Conservation (phyloP, 495 filamentous ascomycete species). For the Aspergillus baeticus region DNA sequence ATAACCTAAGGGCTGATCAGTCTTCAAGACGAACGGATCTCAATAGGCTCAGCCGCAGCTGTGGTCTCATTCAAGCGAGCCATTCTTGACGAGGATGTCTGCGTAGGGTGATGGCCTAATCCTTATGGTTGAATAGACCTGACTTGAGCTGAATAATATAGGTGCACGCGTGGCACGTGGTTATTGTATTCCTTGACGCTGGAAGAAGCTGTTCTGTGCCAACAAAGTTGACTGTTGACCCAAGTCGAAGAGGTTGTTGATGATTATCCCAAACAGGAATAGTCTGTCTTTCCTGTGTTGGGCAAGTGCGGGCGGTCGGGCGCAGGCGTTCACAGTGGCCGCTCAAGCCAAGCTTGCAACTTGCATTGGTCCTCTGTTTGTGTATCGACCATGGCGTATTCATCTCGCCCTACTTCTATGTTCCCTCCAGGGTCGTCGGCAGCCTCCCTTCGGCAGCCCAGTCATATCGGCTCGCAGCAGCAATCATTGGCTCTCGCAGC, state of each 20-base stretch:
- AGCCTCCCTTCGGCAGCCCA: conserved; percentile 37
- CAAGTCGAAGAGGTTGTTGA: conserved; percentile 31
- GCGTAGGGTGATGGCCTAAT: neutral
- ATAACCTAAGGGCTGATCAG: neutral
- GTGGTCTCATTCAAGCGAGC: conserved; percentile 85
- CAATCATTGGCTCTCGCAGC: conserved; percentile 81
- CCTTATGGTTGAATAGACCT: neutral
- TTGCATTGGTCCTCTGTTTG: neutral
- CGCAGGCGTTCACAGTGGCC: too few species aligned
- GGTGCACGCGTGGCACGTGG: too few species aligned
- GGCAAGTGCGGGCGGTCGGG: conserved; percentile 6
- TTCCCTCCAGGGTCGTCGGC: conserved; percentile 29
- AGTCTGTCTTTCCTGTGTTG: conserved; percentile 20
- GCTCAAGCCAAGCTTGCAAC: neutral
- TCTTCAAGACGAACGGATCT: conserved; percentile 63
- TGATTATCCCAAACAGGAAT: conserved; percentile 36
- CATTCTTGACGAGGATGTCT: conserved; percentile 41
- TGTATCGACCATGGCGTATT: conserved; percentile 50
- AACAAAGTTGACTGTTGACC: neutral
- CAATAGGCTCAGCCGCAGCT: conserved; percentile 69
- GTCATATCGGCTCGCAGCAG: conserved; percentile 45
- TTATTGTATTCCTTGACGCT: too few species aligned
- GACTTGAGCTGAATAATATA: neutral
- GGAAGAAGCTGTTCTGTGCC: neutral
- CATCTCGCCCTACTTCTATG: conserved; percentile 49